These are phyloP conservation scores for Boletus sp. DNA, from an alignment of 1,284 basidiomycete species.

Conservation along the genomic window DNA sequence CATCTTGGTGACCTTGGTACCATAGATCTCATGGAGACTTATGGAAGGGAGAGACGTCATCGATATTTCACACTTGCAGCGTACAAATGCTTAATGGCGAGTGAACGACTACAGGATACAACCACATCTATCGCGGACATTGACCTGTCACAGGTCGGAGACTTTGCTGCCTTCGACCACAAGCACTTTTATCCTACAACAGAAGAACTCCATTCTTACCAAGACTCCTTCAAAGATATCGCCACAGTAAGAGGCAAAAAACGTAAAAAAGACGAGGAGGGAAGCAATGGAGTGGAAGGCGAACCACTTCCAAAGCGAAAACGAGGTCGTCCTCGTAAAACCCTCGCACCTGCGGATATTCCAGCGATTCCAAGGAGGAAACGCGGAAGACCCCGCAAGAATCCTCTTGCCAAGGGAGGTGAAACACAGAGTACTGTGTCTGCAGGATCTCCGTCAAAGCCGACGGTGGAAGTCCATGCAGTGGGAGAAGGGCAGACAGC, in stretches of 20 bases:
- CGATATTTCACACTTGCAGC: slow-evolving; percentile 73
- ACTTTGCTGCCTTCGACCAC: slow-evolving; percentile 49
- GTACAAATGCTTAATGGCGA: slow-evolving; percentile 57
- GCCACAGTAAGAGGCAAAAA: slow-evolving; percentile 34
- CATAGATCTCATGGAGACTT: slow-evolving; percentile 70
- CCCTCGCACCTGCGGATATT: slow-evolving; percentile 15
- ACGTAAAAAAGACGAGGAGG: slow-evolving; percentile 30
- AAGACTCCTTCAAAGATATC: slow-evolving; percentile 51
- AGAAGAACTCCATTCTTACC: slow-evolving; percentile 46
- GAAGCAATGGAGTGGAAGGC: slow-evolving; percentile 29
- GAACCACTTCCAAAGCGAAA: slow-evolving; percentile 41
- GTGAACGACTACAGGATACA: slow-evolving; percentile 60
- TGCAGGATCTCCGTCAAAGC: slow-evolving; percentile 4
- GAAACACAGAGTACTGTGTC: background rate
- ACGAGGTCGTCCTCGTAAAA: slow-evolving; percentile 44
- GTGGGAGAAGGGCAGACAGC: background rate
- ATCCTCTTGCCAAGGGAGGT: slow-evolving; percentile 14
- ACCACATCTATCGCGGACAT: slow-evolving; percentile 46
- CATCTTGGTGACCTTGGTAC: slow-evolving; percentile 74
- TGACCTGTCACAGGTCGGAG: slow-evolving; percentile 55
- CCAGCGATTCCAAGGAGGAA: slow-evolving; percentile 26
- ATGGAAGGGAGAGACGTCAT: slow-evolving; percentile 79
- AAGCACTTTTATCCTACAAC: slow-evolving; percentile 58
- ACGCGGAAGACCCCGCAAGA: slow-evolving; percentile 43
- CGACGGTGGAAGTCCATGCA: background rate